Conservation (phyloP, 768 basidiomycete genomes). For the Mycena sanguinolenta region DNA sequence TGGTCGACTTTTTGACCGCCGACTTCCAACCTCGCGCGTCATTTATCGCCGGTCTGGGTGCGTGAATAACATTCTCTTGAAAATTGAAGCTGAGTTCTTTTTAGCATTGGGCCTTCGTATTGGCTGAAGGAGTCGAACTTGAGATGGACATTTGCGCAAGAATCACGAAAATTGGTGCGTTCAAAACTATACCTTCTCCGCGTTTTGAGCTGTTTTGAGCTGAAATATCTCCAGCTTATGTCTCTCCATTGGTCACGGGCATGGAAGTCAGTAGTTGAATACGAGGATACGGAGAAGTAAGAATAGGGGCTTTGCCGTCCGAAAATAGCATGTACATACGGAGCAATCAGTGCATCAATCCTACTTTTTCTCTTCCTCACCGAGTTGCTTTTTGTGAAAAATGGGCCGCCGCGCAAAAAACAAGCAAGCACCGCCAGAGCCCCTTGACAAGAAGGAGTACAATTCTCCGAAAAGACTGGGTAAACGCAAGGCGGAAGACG, state of each 20-base stretch:
- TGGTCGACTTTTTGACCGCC: constrained; percentile 87
- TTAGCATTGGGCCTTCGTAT: constrained; percentile 79
- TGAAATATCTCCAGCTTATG: constrained; percentile 64
- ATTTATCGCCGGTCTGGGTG: constrained; percentile 82
- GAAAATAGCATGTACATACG: constrained; percentile 40
- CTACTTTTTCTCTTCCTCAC: constrained; percentile 35
- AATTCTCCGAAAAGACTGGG: constrained; percentile 70
- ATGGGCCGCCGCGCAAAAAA: constrained; percentile 92
- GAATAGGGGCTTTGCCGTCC: constrained; percentile 19
- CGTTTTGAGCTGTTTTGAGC: no score
- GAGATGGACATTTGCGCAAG: neutral
- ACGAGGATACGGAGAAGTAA: neutral
- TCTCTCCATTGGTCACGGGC: constrained; percentile 75
- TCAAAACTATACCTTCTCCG: no score
- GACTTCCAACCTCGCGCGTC: constrained; percentile 94
- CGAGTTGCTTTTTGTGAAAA: constrained; percentile 16
- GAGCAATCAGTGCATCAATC: constrained; percentile 29
- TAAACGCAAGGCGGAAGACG: constrained; percentile 77
- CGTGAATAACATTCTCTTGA: neutral
- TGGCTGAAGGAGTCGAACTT: constrained; percentile 60
- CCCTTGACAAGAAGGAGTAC: constrained; percentile 60
- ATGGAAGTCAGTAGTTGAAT: constrained; percentile 31
- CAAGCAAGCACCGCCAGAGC: constrained; percentile 81
- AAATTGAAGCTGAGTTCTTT: neutral
- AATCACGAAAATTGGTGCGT: neutral